Conservation (phyloP, 163 green algal genomes). For the Scenedesmus sp. region DNA sequence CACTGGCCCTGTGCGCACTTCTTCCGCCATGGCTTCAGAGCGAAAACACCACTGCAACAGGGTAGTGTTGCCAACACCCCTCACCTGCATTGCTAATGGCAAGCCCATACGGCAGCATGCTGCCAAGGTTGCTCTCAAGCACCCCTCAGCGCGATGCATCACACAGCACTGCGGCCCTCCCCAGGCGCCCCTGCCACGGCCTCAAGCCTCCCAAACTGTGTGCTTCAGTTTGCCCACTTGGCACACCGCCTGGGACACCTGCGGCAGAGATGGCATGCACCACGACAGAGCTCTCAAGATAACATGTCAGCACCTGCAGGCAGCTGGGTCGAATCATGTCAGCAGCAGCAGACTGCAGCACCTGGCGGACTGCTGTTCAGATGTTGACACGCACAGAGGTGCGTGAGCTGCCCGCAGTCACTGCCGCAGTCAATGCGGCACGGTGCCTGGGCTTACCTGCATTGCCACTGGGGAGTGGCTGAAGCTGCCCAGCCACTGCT, state of each 20-base stretch:
- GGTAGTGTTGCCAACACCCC: neutral
- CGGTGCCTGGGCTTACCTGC: constrained; percentile 11
- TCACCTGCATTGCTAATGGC: neutral
- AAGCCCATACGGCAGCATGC: too few relatives aligned
- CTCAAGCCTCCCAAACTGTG: constrained; percentile 27
- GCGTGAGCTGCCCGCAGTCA: neutral
- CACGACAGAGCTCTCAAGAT: too few relatives aligned
- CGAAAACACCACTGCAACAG: neutral
- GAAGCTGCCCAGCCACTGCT: constrained; percentile 37
- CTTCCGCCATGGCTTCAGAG: too few relatives aligned
- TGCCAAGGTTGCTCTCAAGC: too few relatives aligned
- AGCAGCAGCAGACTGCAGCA: neutral
- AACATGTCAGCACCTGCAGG: too few relatives aligned
- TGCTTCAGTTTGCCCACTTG: constrained; percentile 2
- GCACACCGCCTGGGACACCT: constrained; percentile 33
- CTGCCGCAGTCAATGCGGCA: too few relatives aligned
- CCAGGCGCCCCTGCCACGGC: neutral
- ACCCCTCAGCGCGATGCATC: too few relatives aligned
- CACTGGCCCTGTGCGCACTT: too few relatives aligned
- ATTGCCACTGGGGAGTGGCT: neutral
- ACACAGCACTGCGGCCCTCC: neutral
- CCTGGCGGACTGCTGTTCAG: neutral
- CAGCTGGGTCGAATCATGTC: neutral
- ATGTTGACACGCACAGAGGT: too few relatives aligned
- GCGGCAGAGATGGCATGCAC: neutral